phyloP scores from a whole-genome alignment of 2,329 filamentous ascomycete genomes.

The Aspergillus niger region DNA sequence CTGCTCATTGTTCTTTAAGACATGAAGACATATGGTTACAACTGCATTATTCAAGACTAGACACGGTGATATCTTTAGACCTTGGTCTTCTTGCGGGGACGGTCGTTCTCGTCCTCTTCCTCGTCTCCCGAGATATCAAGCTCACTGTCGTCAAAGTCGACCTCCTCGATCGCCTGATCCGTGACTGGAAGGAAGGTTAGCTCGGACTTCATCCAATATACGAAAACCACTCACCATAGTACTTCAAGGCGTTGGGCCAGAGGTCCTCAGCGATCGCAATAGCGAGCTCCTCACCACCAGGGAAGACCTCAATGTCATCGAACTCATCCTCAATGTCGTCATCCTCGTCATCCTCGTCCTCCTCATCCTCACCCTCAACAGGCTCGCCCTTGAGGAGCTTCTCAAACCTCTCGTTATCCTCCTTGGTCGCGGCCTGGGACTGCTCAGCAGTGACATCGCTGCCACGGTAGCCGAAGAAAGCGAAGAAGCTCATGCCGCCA shows the following conservation, averaged over 20 bases:
- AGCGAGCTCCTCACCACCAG: conserved; percentile 81
- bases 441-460: conserved; percentile 72
- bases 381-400: conserved; percentile 54
- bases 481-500: conserved; percentile 74
- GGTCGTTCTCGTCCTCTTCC: conserved; percentile 52
- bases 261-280: conserved; percentile 81
- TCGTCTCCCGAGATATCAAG: conserved; percentile 53
- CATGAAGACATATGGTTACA: conserved; percentile 44
- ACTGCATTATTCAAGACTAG: conserved; percentile 14
- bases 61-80: conserved; percentile 27
- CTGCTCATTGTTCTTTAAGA: conserved; percentile 63
- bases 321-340: conserved; percentile 67
- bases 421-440: conserved; percentile 62
- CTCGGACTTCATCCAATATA: conserved; percentile 1
- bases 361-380: conserved; percentile 47
- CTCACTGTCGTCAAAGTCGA: conserved; percentile 71
- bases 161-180: conserved; percentile 70
- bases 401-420: conserved; percentile 61
- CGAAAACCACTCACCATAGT: conserved; percentile 70
- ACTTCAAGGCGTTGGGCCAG: conserved; percentile 84
- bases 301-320: conserved; percentile 79
- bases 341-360: conserved; percentile 49
- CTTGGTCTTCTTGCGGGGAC: conserved; percentile 48
- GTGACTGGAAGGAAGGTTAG: conserved; percentile 45
- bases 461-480: conserved; percentile 80